A percentile compares a stretch with the other conserved stretches of the same genome.
phyloP scores from a whole-genome alignment of 352 stramenopile genomes.

The Phytophthora constricta region DNA sequence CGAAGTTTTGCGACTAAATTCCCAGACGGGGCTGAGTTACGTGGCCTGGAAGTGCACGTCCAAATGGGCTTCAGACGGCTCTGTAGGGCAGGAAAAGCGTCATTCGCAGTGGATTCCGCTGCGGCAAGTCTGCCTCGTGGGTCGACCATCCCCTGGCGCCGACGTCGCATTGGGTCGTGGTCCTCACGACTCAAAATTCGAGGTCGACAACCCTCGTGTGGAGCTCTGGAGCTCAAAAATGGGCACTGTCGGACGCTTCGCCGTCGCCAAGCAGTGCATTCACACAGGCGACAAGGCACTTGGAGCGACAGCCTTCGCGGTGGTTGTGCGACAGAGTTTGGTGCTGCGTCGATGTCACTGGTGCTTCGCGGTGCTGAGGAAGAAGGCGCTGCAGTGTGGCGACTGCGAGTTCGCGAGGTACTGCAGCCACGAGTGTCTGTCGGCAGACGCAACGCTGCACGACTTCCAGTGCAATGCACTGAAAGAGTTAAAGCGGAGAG shows the following conservation, averaged over 20 bases:
- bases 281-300: conserved; percentile 37
- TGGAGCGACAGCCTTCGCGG: conserved; percentile 58
- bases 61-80: not conserved
- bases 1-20: conserved; percentile 29
- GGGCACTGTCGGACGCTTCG: conserved; percentile 41
- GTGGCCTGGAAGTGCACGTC: conserved; percentile 35
- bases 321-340: conserved; percentile 46
- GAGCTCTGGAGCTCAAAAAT: conserved; percentile 29
- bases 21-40: conserved; percentile 23
- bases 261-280: conserved; percentile 37
- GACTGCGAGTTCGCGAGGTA: conserved; percentile 60
- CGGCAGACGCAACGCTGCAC: conserved; percentile 51
- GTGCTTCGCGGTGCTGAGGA: conserved; percentile 54
- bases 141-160: conserved; percentile 14
- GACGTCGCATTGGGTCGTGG: conserved; percentile 19
- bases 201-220: conserved; percentile 29
- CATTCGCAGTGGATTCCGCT: conserved; percentile 39
- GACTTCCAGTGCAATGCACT: conserved; percentile 57
- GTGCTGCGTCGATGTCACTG: conserved; percentile 54
- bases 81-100: conserved; percentile 2
- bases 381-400: conserved; percentile 61
- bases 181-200: conserved; percentile 20
- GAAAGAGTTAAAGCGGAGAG: conserved; percentile 16
- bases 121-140: conserved; percentile 9
- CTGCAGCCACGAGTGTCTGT: conserved; percentile 57